phyloP scores from a whole-genome alignment of 140 eudicot genomes.

The Oenanthe javanica region DNA sequence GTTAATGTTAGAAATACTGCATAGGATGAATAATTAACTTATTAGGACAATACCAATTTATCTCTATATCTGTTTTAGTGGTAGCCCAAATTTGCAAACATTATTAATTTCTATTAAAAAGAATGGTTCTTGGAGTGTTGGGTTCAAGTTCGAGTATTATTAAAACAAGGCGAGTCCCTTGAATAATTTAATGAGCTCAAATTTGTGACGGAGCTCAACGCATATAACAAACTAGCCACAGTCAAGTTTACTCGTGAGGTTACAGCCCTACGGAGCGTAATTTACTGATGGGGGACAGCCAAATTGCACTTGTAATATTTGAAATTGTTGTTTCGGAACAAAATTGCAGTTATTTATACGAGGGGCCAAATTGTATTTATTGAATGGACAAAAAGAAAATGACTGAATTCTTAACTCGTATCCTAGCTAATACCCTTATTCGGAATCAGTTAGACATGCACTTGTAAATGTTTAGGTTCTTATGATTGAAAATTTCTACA shows the following conservation, averaged over 20 bases:
- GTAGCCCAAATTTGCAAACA: background rate
- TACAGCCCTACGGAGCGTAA: no score
- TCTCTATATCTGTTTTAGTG: background rate
- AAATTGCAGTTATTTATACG: background rate
- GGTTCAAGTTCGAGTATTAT: no score
- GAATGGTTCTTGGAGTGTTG: background rate
- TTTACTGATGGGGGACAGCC: no score
- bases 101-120: no score
- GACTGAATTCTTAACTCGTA: background rate
- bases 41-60: background rate
- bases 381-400: background rate
- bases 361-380: background rate
- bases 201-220: no score
- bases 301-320: background rate
- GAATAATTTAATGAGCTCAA: no score
- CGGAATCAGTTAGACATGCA: background rate
- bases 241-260: no score
- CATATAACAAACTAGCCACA: background rate
- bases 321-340: background rate
- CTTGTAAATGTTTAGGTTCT: background rate
- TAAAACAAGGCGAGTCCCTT: no score
- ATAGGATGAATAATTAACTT: background rate
- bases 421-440: background rate
- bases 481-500: background rate
- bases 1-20: no score